Conservation (phyloP, 257 asterid species). For the Paulownia fortunei region DNA sequence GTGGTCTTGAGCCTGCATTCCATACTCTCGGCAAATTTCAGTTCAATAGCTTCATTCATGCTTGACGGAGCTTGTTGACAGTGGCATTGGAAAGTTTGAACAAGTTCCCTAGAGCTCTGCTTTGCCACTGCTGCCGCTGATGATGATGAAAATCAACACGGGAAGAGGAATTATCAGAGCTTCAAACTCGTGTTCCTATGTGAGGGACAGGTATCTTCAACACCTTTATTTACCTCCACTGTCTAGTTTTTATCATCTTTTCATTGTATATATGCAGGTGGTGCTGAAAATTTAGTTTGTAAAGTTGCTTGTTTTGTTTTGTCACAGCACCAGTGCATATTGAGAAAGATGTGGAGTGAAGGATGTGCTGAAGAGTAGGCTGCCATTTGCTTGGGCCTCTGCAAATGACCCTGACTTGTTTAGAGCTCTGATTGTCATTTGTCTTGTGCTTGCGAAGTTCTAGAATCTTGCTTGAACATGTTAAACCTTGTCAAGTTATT, state of each 20-base stretch:
- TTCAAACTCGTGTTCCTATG: constrained; percentile 26
- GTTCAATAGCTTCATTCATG: constrained; percentile 56
- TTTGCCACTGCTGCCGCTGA: constrained; percentile 38
- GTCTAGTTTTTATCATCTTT: background rate
- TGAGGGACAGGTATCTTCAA: constrained; percentile 45
- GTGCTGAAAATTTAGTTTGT: background rate
- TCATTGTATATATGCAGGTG: background rate
- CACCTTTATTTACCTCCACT: background rate
- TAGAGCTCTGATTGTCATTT: constrained; percentile 32
- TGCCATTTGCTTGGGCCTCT: constrained; percentile 8
- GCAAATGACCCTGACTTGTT: constrained; percentile 11
- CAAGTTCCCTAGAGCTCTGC: constrained; percentile 58
- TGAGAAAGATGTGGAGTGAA: constrained; percentile 11
- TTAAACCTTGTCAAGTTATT: too few relatives aligned
- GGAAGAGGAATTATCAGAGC: constrained; percentile 46
- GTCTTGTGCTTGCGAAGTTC: background rate
- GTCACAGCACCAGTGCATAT: constrained; percentile 35
- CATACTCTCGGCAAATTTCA: constrained; percentile 50
- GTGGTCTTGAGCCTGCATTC: constrained; percentile 32
- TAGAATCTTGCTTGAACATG: too few relatives aligned
- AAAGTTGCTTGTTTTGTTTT: background rate
- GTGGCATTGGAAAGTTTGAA: constrained; percentile 41
- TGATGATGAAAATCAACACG: constrained; percentile 48
- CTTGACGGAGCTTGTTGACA: constrained; percentile 47
- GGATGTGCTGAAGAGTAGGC: constrained; percentile 12